phyloP scores from a whole-genome alignment of 331 rosid genomes.

The Rosa hybrid region DNA sequence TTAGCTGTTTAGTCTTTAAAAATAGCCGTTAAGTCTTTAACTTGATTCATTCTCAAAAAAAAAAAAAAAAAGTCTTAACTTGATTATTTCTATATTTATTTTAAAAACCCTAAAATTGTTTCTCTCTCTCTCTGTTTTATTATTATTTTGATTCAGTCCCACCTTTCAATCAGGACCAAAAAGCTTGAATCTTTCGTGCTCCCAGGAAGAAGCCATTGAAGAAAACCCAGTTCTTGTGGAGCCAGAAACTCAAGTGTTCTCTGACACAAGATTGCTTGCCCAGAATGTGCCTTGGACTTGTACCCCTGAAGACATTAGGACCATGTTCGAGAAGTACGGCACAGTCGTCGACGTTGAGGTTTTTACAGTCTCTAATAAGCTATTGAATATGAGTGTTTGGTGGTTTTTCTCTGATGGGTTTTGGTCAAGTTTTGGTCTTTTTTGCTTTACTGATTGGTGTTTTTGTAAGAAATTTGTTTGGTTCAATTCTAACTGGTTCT shows the following conservation, averaged over 20 bases:
- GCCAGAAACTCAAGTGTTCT: slow-evolving; percentile 43
- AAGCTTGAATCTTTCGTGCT: slow-evolving; percentile 25
- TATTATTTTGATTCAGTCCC: neutral
- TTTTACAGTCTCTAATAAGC: neutral
- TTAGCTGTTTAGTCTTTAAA: too few relatives aligned
- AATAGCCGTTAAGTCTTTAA: too few relatives aligned
- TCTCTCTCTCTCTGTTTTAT: too few relatives aligned
- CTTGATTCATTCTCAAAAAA: too few relatives aligned
- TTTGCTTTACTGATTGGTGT: slow-evolving; percentile 23
- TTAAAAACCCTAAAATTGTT: too few relatives aligned
- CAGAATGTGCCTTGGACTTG: slow-evolving; percentile 87
- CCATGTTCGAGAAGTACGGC: slow-evolving; percentile 72
- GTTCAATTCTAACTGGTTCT: neutral
- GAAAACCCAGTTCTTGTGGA: slow-evolving; percentile 24
- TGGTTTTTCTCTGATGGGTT: slow-evolving; percentile 1
- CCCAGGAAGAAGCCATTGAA: slow-evolving; percentile 45
- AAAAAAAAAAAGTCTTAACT: too few relatives aligned
- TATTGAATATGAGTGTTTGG: neutral
- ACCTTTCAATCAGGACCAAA: slow-evolving; percentile 26
- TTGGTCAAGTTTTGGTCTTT: slow-evolving; percentile 9
- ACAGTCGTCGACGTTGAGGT: slow-evolving; percentile 86
- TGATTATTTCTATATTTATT: too few relatives aligned
- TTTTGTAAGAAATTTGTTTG: slow-evolving; percentile 6
- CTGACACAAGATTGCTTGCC: slow-evolving; percentile 65
- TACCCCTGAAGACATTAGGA: slow-evolving; percentile 82